Evolutionary conservation across 2,329 filamentous ascomycete genomes (phyloP), one percentile per base, ranked within the genome.

Genomic region (Phialocephala sp.): DNA sequence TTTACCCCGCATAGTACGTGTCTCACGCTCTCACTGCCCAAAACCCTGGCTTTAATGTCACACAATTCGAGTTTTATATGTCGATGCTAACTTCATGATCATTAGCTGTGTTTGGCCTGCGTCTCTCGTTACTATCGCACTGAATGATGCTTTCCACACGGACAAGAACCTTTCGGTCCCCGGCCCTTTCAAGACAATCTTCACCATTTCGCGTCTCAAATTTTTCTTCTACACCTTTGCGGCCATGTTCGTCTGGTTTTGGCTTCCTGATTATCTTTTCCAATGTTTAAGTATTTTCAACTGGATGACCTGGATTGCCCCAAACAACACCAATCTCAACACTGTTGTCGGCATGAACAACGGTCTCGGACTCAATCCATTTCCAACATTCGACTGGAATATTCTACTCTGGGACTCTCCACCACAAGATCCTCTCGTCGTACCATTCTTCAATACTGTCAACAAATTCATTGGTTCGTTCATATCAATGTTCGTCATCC

Each of bases 381-480:
- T 78, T 2, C 76, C 80, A 0, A 80, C 80, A 12, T 77, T 81
- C 41, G 81, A 83, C 69, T 82, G 80, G 81, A 81, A 80, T 60
- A 68, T 77, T n/a, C 57, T 77, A 22, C 55, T 63, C 12, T 63
- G 58, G 41, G 54, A 63, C 15, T 15, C 27, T 32, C 61, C 54
- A n/a, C 32, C 54, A 36, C 36, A 68, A 27, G 65, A 91, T 60
- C 85, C 88, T 1, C 89, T 90, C 3, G 92, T 89, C 87, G 86
- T 89, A 73, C 90, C 89, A 14, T 91, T 91, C 69, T 89, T 87
- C 67, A 93, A 92, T 73, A 91, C 88, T 0, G 75, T 90, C 45
- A 93, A 92, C 74, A 91, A 88, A 0, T 85, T 91, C 43, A 88
- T 89, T 11, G 85, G 91, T n/a, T 54, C 52, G 55, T 63, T 63